Evolutionary conservation across 169 alveolate genomes (phyloP).

Genomic region (Cryptosporidium ubiquitum): DNA sequence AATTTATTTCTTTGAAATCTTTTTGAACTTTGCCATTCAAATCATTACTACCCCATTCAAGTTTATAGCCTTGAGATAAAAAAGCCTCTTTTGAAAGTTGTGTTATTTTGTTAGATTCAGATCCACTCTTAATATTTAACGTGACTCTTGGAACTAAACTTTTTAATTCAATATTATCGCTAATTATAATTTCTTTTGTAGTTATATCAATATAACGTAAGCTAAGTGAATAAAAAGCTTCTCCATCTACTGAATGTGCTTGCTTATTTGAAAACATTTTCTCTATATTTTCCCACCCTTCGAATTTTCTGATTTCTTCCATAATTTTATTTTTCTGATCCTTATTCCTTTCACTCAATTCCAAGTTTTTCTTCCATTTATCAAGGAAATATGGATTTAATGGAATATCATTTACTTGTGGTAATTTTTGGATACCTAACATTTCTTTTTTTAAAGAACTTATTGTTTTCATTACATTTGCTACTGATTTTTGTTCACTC

Average conservation of each 20-base stretch:
- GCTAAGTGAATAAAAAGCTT: constrained; percentile 15
- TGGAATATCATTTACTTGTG: constrained; percentile 34
- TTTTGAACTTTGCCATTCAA: background rate
- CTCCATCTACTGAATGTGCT: background rate
- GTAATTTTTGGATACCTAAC: constrained; percentile 21
- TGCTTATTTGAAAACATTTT: background rate
- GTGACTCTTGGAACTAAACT: constrained; percentile 19
- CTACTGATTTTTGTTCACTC: no score
- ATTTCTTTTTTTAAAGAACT: background rate
- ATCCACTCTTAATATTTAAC: constrained; percentile 20
- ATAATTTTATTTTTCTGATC: background rate
- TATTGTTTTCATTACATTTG: background rate
- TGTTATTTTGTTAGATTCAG: background rate
- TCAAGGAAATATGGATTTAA: constrained; percentile 4
- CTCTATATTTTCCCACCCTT: constrained; percentile 28
- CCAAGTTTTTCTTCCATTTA: background rate
- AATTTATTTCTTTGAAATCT: background rate
- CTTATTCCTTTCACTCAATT: background rate
- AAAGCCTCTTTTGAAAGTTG: background rate
- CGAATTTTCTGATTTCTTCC: constrained; percentile 12
- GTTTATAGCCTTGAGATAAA: background rate
- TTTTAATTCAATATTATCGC: background rate
- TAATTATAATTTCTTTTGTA: background rate
- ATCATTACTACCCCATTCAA: background rate
- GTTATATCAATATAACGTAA: background rate